Evolutionary conservation across 345 rosid genomes (phyloP), one percentile per base, ranked within the genome.

Genomic region (Citropsis articulata): DNA sequence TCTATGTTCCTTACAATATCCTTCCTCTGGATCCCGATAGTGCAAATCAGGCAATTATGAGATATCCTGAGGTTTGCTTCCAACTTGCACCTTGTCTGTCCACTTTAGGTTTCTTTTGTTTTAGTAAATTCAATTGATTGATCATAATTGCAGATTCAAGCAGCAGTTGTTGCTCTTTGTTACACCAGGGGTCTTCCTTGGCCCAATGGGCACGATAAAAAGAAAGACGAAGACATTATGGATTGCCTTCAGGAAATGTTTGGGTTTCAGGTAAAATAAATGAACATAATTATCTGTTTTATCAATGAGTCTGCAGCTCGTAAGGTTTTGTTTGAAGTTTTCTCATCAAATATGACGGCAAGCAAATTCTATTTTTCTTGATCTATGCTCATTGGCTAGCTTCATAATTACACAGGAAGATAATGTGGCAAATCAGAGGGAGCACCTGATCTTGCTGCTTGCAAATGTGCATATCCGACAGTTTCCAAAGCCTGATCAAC

Each of bases 1-100:
- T 97, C 62, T 94, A 91, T 83, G 86, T 91, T 61, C 97, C 97
- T 42, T 97, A 90, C 86, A 97, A 97, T 75, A 97, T 97, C 78
- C 93, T 97, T 72, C 99, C 99, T 65, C 95, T 97, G 68, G 99
- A 97, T 82, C 98, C 99, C 78, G 99, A 94, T 81, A 97, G 99
- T 89, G 95, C 98, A 56, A 91, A 89, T 82, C 98, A 93, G 86
- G 96, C 99, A 28, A 97, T 97, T 78, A 97, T 94, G 99, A 87
- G 83, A 90, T 97, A 89, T 85, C 97, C 99, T 64, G 99, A 97
- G 95, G 99, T 90, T 36, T 53, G 83, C 82, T 73, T 77, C 68
- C 57, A 66, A 8, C 42, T 62, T 71, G 24, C 50, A 60, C 69
- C 9, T 63, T 80, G n/a, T 78, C 40, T 35, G 35, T 67, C 65